Evolutionary conservation across 75 land plant genomes (phyloP).

Genomic region (Larix kaempferi): DNA sequence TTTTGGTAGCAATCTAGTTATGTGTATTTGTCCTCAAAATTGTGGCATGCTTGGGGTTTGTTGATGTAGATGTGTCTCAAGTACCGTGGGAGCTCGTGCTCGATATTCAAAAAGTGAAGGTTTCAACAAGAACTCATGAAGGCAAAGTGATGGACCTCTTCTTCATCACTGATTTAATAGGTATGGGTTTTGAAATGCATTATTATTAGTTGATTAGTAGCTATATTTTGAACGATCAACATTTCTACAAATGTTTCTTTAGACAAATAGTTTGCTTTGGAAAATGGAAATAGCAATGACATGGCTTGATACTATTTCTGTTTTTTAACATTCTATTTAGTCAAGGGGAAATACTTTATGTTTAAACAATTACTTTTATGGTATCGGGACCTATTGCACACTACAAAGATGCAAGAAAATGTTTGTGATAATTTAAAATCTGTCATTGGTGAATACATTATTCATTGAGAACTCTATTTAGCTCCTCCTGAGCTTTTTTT

Average conservation of each 20-base stretch:
- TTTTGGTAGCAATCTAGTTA: not conserved
- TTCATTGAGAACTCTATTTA: slow-evolving; percentile 42
- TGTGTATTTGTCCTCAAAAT: not conserved
- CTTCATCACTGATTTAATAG: slow-evolving; percentile 78
- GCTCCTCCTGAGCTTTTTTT: slow-evolving; percentile 44
- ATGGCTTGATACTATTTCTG: not conserved
- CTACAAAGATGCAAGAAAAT: slow-evolving; percentile 46
- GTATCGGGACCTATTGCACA: slow-evolving; percentile 55
- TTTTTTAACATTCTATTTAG: not conserved
- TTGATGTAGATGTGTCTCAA: slow-evolving; percentile 6
- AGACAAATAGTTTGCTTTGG: no score
- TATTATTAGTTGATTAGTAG: no score
- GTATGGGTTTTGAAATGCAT: slow-evolving; percentile 19
- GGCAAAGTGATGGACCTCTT: slow-evolving; percentile 74
- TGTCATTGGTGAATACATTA: slow-evolving; percentile 36
- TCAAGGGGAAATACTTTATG: not conserved
- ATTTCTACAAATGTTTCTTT: no score
- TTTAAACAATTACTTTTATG: not conserved
- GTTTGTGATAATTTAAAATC: slow-evolving; percentile 33
- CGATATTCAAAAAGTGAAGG: slow-evolving; percentile 71
- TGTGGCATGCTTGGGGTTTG: not conserved
- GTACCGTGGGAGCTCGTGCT: slow-evolving; percentile 75
- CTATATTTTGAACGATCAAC: no score
- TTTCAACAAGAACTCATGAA: slow-evolving; percentile 80
- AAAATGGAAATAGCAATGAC: no score